These are phyloP conservation scores for Mercurialis annua DNA, from an alignment of 345 rosid species.

Conservation along the genomic window DNA sequence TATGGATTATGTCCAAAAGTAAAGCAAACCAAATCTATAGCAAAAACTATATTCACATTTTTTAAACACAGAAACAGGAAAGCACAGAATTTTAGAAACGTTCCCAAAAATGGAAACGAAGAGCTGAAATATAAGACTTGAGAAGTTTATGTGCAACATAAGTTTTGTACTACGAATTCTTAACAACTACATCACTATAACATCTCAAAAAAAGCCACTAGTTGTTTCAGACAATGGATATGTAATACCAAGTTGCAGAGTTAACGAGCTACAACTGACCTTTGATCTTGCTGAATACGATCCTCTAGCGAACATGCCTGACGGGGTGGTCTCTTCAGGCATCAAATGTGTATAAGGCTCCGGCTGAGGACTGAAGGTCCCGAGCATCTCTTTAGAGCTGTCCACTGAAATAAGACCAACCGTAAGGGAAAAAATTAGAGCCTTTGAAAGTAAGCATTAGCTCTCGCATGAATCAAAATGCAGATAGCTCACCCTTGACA, in stretches of 20 bases:
- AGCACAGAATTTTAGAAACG: too few relatives aligned
- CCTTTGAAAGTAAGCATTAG: neutral
- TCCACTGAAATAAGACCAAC: constrained; percentile 44
- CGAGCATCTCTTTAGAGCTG: constrained; percentile 69
- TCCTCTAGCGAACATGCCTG: constrained; percentile 74
- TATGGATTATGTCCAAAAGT: too few relatives aligned
- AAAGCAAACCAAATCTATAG: too few relatives aligned
- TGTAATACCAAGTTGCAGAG: neutral
- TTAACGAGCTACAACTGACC: constrained; percentile 32
- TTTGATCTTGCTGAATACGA: constrained; percentile 69
- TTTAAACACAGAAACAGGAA: too few relatives aligned
- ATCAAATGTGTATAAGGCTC: constrained; percentile 63
- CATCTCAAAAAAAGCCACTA: neutral
- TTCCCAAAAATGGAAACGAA: too few relatives aligned
- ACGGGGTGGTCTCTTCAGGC: constrained; percentile 71
- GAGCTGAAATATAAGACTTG: too few relatives aligned
- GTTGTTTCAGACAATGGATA: neutral
- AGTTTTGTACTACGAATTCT: too few relatives aligned
- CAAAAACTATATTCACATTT: too few relatives aligned
- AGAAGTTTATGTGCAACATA: too few relatives aligned
- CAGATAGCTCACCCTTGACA: constrained; percentile 43
- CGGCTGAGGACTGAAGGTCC: constrained; percentile 71
- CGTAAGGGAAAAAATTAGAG: constrained; percentile 3
- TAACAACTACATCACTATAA: too few relatives aligned
- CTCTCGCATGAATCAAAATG: neutral